phyloP scores from a whole-genome alignment of 306 rosid genomes.

The Rubus idaeus region DNA sequence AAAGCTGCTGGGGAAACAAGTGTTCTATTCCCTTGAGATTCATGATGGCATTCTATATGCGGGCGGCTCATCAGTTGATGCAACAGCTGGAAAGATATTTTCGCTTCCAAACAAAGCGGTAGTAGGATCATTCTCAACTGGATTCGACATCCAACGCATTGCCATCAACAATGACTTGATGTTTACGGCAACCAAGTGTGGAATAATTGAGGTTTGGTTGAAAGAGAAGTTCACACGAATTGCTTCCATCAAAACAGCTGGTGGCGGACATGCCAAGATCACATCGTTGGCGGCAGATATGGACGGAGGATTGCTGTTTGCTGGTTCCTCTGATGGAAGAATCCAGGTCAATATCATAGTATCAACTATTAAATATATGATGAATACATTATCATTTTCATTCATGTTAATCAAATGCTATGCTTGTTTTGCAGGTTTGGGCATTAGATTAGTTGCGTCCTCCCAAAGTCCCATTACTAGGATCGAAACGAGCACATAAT shows the following conservation, averaged over 20 bases:
- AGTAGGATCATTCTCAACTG: constrained; percentile 66
- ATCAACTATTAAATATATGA: neutral
- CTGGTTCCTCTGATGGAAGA: constrained; percentile 80
- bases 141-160: constrained; percentile 63
- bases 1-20: constrained; percentile 79
- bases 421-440: constrained; percentile 62
- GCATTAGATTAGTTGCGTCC: constrained; percentile 43
- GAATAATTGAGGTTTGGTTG: constrained; percentile 76
- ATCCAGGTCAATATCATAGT: constrained; percentile 54
- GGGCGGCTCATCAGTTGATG: constrained; percentile 72
- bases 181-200: constrained; percentile 74
- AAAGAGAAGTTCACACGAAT: constrained; percentile 55
- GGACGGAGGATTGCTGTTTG: constrained; percentile 64
- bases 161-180: constrained; percentile 68
- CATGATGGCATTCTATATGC: constrained; percentile 63
- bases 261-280: constrained; percentile 63
- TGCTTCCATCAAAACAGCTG: constrained; percentile 64
- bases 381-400: neutral
- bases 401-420: neutral
- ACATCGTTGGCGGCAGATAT: constrained; percentile 61
- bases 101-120: constrained; percentile 63
- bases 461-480: neutral
- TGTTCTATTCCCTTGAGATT: constrained; percentile 65
- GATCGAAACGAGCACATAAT: neutral
- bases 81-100: constrained; percentile 62